Evolutionary conservation across 2,329 filamentous ascomycete species (phyloP), one percentile per base, ranked within the genome.

Genomic region (Penicillium sclerotiorum): DNA sequence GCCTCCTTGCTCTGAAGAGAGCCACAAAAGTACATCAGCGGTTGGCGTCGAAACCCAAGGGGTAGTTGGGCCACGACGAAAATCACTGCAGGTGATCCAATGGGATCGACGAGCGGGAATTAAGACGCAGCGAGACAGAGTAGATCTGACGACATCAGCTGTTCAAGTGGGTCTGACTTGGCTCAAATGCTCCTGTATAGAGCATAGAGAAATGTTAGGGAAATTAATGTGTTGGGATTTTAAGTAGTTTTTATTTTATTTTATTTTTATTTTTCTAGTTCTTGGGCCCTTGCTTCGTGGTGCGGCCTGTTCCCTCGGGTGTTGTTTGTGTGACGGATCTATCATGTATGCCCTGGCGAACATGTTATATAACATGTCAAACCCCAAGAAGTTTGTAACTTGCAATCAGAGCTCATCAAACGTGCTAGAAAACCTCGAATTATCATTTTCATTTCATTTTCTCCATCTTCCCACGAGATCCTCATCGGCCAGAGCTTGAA

Each of bases 1-100:
- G 49, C 30, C 56, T 57, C 54, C 56, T 55, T 58, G 36, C 54
- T 49, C 46, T 36, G 22, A 39, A 41, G 39, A 35, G 23, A 47
- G 43, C 55, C 57, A 59, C 57, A 53, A n/a, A 49, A 30, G 42
- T 17, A 55, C 57, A 55, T 47, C 45, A 49, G 47, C 56, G 53
- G 49, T 51, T 55, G 35, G 41, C 15, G 33, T 28, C 33, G 15
- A 30, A 36, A 37, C 21, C 15, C 45, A 47, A 42, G 45, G 45
- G 45, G 17, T 33, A 27, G 42, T 57, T 59, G 47, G 53, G 47
- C 49, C 46, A 36, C 49, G 27, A 45, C 36, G 33, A 12, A 42
- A 37, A 15, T 30, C 42, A 32, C 23, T 43, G 39, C 47, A 47
- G 37, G 15, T 36, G 38, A 40, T 25, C 48, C 52, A 59, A 56